Evolutionary conservation across 768 basidiomycete species (phyloP).

Genomic region (Suillus cothurnatus): DNA sequence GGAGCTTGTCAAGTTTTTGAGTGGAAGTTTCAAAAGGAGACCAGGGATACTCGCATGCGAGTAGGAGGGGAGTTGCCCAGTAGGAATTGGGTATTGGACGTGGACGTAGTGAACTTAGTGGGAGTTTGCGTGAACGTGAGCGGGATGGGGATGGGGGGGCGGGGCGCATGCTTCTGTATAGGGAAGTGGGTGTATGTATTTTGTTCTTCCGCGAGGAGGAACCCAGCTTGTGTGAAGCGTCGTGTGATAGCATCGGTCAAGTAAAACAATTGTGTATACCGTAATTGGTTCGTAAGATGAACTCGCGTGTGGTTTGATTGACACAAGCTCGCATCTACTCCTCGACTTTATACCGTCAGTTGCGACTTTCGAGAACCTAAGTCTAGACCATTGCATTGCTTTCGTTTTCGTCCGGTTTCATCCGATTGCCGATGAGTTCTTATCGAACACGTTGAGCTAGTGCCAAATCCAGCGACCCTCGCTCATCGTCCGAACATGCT

Average conservation of each 20-base stretch:
- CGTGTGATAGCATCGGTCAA: not conserved
- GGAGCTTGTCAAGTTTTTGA: constrained; percentile 75
- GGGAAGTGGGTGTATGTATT: not conserved
- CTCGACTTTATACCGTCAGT: not conserved
- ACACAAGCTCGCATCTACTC: not conserved
- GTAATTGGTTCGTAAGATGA: not conserved
- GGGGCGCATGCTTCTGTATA: not conserved
- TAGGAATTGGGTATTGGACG: constrained; percentile 84
- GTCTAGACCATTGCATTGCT: not conserved
- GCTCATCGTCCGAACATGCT: not conserved
- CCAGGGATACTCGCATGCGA: constrained; percentile 86
- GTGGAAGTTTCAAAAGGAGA: constrained; percentile 51
- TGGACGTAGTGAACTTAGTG: constrained; percentile 15
- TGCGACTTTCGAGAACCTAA: not conserved
- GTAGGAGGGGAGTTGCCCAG: constrained; percentile 73
- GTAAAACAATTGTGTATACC: not conserved
- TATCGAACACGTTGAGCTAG: not conserved
- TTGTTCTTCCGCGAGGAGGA: not conserved
- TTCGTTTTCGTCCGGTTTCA: constrained; percentile 1
- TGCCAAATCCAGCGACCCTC: not conserved
- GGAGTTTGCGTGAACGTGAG: constrained; percentile 1
- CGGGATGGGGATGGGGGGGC: not conserved
- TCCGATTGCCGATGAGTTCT: not conserved
- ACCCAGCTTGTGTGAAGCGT: not conserved
- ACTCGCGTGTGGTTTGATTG: not conserved